Percentiles rank a stretch among this genome's conserved stretches.
These are phyloP conservation scores for Mortierella hygrophila DNA, from an alignment of 192 early-diverging fungal genomes.

Conservation along the genomic window DNA sequence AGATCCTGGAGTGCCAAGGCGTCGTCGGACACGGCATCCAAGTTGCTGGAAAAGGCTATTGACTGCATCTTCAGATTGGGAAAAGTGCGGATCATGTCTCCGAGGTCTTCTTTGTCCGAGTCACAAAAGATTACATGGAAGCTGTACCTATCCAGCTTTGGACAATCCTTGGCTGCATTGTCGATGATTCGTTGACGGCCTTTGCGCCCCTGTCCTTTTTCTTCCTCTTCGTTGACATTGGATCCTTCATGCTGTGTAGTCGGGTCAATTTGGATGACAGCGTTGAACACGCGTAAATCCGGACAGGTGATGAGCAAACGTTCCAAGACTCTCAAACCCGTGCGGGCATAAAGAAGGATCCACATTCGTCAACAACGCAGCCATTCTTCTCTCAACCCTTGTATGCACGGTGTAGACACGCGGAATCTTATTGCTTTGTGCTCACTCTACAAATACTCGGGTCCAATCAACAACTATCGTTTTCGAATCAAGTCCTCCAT, in stretches of 20 bases:
- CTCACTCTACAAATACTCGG: no score
- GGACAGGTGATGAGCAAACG: constrained; percentile 30
- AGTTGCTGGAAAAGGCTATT: neutral
- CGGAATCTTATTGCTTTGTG: no score
- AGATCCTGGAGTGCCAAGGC: neutral
- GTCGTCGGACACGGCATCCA: neutral
- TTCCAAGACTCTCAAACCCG: constrained; percentile 22
- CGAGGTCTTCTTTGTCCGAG: neutral
- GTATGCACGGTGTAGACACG: no score
- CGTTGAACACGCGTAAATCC: constrained; percentile 13
- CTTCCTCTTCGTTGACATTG: no score
- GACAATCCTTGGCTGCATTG: neutral
- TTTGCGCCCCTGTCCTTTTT: neutral
- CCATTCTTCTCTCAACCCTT: no score
- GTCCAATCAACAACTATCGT: no score
- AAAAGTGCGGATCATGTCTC: neutral
- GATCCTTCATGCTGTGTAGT: neutral
- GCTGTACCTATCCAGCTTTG: constrained; percentile 1
- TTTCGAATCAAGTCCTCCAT: no score
- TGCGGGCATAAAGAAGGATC: neutral
- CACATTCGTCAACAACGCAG: no score
- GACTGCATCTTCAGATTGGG: neutral
- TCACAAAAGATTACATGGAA: neutral
- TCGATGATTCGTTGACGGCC: neutral
- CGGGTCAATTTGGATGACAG: neutral